Conservation (phyloP, 768 basidiomycete genomes). For the Suillus bovinus region DNA sequence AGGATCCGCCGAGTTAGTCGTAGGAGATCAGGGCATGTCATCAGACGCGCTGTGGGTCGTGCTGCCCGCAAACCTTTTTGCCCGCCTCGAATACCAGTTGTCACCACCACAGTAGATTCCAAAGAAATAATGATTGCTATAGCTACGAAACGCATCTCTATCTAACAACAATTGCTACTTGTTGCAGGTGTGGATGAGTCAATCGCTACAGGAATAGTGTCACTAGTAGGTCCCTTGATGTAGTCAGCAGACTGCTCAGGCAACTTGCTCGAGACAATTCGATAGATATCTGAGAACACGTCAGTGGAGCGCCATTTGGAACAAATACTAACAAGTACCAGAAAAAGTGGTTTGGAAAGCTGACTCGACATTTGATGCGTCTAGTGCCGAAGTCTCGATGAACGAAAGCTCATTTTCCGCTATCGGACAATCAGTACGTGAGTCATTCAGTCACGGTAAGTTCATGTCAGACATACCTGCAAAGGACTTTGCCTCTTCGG, state of each 20-base stretch:
- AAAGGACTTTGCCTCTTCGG: constrained; percentile 95
- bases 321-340: constrained; percentile 46
- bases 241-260: constrained; percentile 82
- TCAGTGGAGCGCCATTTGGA: neutral
- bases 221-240: constrained; percentile 77
- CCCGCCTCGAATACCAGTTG: no score
- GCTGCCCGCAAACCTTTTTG: constrained; percentile 74
- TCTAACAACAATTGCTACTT: constrained; percentile 65
- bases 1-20: constrained; percentile 90
- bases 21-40: constrained; percentile 84
- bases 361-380: constrained; percentile 96
- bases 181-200: constrained; percentile 55
- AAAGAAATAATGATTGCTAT: neutral
- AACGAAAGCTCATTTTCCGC: constrained; percentile 92
- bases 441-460: neutral
- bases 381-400: constrained; percentile 99
- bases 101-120: no score
- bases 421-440: constrained; percentile 29
- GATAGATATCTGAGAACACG: constrained; percentile 80
- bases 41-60: constrained; percentile 83
- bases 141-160: constrained; percentile 8
- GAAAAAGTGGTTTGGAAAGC: constrained; percentile 97
- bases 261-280: constrained; percentile 93
- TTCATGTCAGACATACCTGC: constrained; percentile 56
- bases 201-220: constrained; percentile 81